Conservation (phyloP, 2,329 filamentous ascomycete genomes). For the Fusarium subtropicale region DNA sequence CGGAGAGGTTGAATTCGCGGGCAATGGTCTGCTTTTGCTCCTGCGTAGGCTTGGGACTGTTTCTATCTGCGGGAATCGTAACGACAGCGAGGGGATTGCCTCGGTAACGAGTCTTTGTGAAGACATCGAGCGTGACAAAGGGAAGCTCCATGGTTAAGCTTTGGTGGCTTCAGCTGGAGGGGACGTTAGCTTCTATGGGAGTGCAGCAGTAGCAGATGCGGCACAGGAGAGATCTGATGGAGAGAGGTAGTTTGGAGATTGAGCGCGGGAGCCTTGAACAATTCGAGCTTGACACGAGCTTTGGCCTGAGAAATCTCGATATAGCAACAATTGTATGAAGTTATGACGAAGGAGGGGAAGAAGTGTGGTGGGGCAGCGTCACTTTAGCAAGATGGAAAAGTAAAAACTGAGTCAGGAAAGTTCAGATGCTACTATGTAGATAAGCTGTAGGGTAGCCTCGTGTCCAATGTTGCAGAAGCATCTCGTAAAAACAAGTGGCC, state of each 20-base stretch:
- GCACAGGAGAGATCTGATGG: conserved; percentile 4
- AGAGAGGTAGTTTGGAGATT: background rate
- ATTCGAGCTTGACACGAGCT: conserved; percentile 11
- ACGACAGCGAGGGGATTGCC: conserved; percentile 73
- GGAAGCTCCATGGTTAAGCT: conserved; percentile 54
- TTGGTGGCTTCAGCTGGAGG: conserved; percentile 34
- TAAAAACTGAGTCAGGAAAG: conserved; percentile 31
- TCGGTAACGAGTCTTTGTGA: conserved; percentile 62
- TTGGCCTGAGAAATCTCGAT: conserved; percentile 26
- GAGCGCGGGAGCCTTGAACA: conserved; percentile 1
- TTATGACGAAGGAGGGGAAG: conserved; percentile 27
- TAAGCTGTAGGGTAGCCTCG: conserved; percentile 29
- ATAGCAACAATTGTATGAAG: conserved; percentile 2
- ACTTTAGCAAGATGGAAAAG: conserved; percentile 11
- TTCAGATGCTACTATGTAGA: background rate
- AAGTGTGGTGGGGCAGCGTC: conserved; percentile 33
- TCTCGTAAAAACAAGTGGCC: background rate
- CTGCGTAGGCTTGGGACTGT: conserved; percentile 56
- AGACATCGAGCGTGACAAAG: conserved; percentile 69
- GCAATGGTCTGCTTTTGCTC: conserved; percentile 68
- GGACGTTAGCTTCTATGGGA: conserved; percentile 1
- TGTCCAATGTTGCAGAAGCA: background rate
- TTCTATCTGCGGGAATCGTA: conserved; percentile 57
- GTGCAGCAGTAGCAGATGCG: background rate
- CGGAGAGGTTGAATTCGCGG: conserved; percentile 72